Evolutionary conservation across 140 eudicot genomes (phyloP).

Genomic region (Stevia rebaudiana): DNA sequence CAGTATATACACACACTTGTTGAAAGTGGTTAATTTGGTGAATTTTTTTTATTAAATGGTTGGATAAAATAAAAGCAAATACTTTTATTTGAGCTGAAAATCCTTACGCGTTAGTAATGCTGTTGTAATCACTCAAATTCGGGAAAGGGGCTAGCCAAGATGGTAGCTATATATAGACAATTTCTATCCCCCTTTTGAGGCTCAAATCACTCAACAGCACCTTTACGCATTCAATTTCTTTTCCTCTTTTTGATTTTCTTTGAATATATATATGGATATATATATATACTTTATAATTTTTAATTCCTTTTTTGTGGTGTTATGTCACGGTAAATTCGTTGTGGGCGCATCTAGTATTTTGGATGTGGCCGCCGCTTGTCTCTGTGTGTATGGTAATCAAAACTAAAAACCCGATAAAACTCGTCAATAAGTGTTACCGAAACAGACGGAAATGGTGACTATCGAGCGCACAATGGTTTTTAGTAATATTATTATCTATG

Average conservation of each 20-base stretch:
- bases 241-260: neutral
- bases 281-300: neutral
- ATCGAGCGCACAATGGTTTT: neutral
- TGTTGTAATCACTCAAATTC: neutral
- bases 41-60: neutral
- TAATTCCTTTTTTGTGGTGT: neutral
- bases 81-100: neutral
- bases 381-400: neutral
- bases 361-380: neutral
- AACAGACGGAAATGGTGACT: neutral
- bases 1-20: neutral
- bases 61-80: neutral
- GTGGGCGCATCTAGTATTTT: neutral
- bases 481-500: neutral
- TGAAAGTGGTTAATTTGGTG: neutral
- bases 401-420: neutral
- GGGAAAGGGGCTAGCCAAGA: neutral
- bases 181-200: neutral
- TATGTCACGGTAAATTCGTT: neutral
- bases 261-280: no score
- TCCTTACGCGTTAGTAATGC: neutral
- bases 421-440: neutral
- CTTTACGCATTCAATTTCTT: conserved; percentile 1
- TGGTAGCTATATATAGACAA: conserved; percentile 1
- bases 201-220: neutral